Base-by-base conservation (phyloP, 2,329 filamentous ascomycete genomes). In the Dothistroma septosporum region DNA sequence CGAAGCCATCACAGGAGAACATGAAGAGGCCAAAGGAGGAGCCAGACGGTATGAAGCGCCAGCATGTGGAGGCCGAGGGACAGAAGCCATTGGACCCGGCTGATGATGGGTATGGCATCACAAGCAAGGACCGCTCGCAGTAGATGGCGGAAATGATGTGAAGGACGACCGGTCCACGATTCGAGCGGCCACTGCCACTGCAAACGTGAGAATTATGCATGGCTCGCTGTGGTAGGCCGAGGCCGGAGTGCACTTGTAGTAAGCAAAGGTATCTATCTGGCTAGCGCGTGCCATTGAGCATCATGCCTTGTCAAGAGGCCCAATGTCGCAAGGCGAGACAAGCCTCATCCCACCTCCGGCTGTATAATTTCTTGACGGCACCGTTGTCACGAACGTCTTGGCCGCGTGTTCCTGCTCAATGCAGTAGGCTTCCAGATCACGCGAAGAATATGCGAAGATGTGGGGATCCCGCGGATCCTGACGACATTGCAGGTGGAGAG, bases 41-140 rank as follows among this genome's bases (percentile, higher is more conserved):
- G 52, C 56, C 65, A 37, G 62, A 62, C 16, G 41, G 58, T 16
- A 61, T 66, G 58, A 68, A 69, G 64, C 62, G 58, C 28, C 41
- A 63, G 57, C 57, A 64, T 59, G 64, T 63, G 1, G 61, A 68
- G 58, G 46, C 63, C 55, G 56, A 61, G 64, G 66, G 66, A 21
- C 53, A 64, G 58, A 65, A 58, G 57, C 65, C 65, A 32, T 50
- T 68, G 49, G 62, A 69, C 49, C 58, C 65, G 37, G 66, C 62
- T 33, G 60, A 68, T 60, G 63, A 65, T 50, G 57, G 57, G 8
- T 53, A 48, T 44, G 41, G 50, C 10, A 50, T 41, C 28, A 28
- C 44, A 21, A 55, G 33, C 10, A 37, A 44, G 16, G 22, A 49
- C 11, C 11, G 9, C 32, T 22, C 16, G 33, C 22, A 22, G 22